Percentiles rank a stretch among this genome's conserved stretches.
Evolutionary conservation across 2,329 filamentous ascomycete species (phyloP).

Genomic region (Fusarium continuum): DNA sequence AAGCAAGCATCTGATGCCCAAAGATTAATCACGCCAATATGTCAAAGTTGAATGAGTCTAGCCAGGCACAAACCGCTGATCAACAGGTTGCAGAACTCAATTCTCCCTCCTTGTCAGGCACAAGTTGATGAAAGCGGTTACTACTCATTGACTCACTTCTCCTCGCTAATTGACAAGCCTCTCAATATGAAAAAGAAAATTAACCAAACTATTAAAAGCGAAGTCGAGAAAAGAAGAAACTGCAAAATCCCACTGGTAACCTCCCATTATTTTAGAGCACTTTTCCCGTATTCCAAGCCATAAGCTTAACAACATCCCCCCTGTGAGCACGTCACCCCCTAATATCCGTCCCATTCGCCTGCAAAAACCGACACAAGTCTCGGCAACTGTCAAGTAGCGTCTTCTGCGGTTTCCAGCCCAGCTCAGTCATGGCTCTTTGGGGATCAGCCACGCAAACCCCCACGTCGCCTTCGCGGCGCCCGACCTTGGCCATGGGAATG

Average conservation of each 20-base stretch:
- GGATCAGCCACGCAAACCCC: slow-evolving; percentile 53
- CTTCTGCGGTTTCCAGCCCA: slow-evolving; percentile 51
- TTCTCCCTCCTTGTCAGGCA: neutral
- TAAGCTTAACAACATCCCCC: neutral
- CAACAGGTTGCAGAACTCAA: neutral
- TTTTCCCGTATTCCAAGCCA: neutral
- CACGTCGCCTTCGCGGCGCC: slow-evolving; percentile 1
- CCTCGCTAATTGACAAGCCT: neutral
- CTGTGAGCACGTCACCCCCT: neutral
- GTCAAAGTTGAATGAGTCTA: neutral
- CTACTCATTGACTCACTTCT: neutral
- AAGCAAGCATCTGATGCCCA: neutral
- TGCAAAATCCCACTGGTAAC: neutral
- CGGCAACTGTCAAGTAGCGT: slow-evolving; percentile 27
- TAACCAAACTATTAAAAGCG: neutral
- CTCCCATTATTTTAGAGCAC: neutral
- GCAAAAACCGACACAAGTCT: slow-evolving; percentile 26
- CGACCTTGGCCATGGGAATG: neutral
- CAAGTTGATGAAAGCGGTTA: neutral
- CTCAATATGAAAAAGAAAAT: neutral
- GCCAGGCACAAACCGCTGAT: neutral
- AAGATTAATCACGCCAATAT: neutral
- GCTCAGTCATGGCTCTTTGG: slow-evolving; percentile 51
- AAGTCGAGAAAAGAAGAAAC: neutral
- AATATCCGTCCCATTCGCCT: neutral